Evolutionary conservation across 345 rosid species (phyloP).

Genomic region (Eucalyptus regnans): DNA sequence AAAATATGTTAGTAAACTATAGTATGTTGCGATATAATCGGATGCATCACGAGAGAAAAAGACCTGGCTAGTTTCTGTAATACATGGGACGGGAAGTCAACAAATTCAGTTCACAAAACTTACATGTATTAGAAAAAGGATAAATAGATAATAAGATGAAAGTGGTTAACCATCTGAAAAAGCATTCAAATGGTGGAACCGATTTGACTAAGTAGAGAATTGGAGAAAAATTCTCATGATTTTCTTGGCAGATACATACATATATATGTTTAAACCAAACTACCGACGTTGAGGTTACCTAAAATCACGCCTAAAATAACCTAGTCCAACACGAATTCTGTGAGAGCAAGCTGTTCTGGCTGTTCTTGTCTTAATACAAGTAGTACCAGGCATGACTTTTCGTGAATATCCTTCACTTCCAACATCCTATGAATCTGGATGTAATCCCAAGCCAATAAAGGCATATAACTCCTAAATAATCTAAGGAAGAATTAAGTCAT

Average conservation of each 20-base stretch:
- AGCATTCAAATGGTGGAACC: neutral
- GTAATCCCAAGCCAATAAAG: neutral
- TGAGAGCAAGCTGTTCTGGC: too few relatives aligned
- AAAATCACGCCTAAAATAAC: slow-evolving; percentile 1
- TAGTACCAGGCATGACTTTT: neutral
- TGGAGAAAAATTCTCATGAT: neutral
- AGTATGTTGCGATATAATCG: neutral
- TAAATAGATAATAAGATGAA: neutral
- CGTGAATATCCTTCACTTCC: neutral
- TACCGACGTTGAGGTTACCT: neutral
- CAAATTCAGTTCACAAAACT: neutral
- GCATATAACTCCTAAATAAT: neutral
- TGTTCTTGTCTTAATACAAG: too few relatives aligned
- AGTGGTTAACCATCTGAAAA: neutral
- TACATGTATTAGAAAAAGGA: neutral
- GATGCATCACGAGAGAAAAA: neutral
- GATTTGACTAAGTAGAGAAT: neutral
- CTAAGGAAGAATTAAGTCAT: neutral
- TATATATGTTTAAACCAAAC: neutral
- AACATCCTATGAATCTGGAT: neutral
- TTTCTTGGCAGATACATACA: neutral
- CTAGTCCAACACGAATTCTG: neutral
- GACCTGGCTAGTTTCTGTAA: neutral
- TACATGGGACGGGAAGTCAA: neutral
- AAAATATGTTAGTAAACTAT: neutral